These are phyloP conservation scores for Pythium apleroticum DNA, from an alignment of 352 stramenopile genomes.

Conservation along the genomic window DNA sequence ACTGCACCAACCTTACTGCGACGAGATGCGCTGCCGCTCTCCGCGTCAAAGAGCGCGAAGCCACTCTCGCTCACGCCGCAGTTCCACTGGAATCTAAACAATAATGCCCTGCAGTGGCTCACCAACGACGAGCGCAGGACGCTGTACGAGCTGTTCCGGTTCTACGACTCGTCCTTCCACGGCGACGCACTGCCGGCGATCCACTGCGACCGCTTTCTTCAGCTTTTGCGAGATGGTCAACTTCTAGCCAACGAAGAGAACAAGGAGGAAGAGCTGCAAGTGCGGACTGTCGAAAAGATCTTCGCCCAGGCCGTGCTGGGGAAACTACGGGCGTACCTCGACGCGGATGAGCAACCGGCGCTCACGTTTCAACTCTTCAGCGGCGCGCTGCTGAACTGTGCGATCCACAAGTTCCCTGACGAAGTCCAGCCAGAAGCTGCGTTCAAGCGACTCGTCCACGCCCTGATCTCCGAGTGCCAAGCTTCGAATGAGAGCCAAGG, in stretches of 20 bases:
- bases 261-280: conserved; percentile 10
- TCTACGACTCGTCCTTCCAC: conserved; percentile 58
- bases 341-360: conserved; percentile 44
- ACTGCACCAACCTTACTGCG: conserved; percentile 9
- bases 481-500: not conserved
- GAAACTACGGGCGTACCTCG: conserved; percentile 58
- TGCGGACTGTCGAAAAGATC: conserved; percentile 35
- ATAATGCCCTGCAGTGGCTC: conserved; percentile 32
- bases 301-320: conserved; percentile 59
- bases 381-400: conserved; percentile 51
- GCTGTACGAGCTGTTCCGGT: conserved; percentile 54
- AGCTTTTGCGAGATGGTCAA: conserved; percentile 43
- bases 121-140: conserved; percentile 29
- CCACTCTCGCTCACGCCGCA: conserved; percentile 31
- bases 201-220: conserved; percentile 38
- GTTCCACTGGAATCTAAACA: conserved; percentile 63
- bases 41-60: not conserved
- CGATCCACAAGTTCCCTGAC: conserved; percentile 34
- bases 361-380: conserved; percentile 60
- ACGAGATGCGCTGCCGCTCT: not conserved
- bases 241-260: conserved; percentile 22
- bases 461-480: not conserved
- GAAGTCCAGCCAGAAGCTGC: conserved; percentile 5
- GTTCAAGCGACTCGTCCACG: conserved; percentile 5
- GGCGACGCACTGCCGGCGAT: conserved; percentile 51